phyloP scores from a whole-genome alignment of 1,139 yeast species.

The Geotrichum siamense region DNA sequence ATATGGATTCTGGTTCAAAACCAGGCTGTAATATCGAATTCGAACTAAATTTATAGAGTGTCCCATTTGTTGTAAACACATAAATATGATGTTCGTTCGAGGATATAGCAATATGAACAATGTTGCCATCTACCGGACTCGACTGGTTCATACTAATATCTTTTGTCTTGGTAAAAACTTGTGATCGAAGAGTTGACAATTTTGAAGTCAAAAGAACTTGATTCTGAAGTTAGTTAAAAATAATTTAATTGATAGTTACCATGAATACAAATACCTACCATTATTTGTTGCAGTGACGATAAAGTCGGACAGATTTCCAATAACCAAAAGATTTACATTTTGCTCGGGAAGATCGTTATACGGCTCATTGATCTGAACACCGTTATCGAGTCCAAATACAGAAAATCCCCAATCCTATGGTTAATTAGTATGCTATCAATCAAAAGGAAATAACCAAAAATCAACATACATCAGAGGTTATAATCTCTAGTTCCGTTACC shows the following conservation, averaged over 20 bases:
- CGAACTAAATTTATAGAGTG: conserved; percentile 10
- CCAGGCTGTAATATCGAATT: neutral
- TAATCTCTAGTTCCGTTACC: no score
- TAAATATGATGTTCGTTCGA: conserved; percentile 12
- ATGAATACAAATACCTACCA: neutral
- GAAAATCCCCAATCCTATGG: conserved; percentile 26
- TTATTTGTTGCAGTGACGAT: conserved; percentile 12
- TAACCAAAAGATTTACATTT: conserved; percentile 11
- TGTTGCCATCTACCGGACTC: conserved; percentile 6
- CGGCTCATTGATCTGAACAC: conserved; percentile 20
- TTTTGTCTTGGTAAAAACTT: neutral
- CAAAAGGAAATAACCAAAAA: no score
- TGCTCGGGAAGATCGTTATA: conserved; percentile 19
- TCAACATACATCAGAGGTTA: no score
- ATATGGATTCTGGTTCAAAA: neutral
- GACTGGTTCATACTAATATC: neutral
- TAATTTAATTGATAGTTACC: neutral
- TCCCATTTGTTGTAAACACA: conserved; percentile 11
- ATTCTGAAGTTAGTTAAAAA: neutral
- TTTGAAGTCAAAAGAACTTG: conserved; percentile 3
- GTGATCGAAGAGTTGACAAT: conserved; percentile 5
- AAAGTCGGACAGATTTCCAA: conserved; percentile 10
- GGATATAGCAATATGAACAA: conserved; percentile 7
- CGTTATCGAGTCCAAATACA: conserved; percentile 21
- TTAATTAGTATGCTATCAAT: no score